phyloP scores from a whole-genome alignment of 2,329 filamentous ascomycete species.

The Colletotrichum melonis region DNA sequence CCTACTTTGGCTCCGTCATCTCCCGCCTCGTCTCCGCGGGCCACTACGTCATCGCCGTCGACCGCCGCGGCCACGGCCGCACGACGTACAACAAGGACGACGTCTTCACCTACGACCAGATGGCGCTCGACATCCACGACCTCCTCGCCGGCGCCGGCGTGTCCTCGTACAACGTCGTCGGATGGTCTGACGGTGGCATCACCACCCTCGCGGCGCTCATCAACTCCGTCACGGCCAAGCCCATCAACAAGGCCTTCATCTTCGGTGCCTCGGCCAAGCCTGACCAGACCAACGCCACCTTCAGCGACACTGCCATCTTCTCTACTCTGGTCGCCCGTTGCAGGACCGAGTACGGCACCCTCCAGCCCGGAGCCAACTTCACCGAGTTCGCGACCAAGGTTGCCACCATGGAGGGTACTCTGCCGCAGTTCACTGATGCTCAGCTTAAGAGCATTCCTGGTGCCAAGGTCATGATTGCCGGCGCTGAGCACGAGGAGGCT shows the following conservation, averaged over 20 bases:
- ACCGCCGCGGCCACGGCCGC: constrained; percentile 54
- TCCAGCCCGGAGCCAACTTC: constrained; percentile 51
- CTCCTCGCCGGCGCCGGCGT: constrained; percentile 46
- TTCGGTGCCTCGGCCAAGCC: constrained; percentile 48
- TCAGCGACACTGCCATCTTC: constrained; percentile 39
- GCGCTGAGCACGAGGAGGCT: constrained; percentile 50
- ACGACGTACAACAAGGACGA: constrained; percentile 49
- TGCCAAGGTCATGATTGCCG: constrained; percentile 44
- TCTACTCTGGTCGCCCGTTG: constrained; percentile 48
- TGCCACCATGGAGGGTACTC: constrained; percentile 47
- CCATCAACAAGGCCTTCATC: constrained; percentile 53
- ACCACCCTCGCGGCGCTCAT: constrained; percentile 50
- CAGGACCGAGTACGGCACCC: constrained; percentile 46
- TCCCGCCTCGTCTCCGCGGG: constrained; percentile 44
- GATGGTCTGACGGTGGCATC: constrained; percentile 55
- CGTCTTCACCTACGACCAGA: constrained; percentile 51
- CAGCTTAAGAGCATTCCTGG: constrained; percentile 45
- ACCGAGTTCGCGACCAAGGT: constrained; percentile 50
- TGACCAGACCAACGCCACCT: constrained; percentile 49
- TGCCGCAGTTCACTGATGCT: constrained; percentile 46
- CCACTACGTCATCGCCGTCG: constrained; percentile 52
- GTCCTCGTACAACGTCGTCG: constrained; percentile 47
- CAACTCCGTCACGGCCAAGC: constrained; percentile 42
- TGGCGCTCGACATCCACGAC: constrained; percentile 48
- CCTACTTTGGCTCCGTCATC: constrained; percentile 53